phyloP scores from a whole-genome alignment of 352 stramenopile species.

The Phytophthora citricola region DNA sequence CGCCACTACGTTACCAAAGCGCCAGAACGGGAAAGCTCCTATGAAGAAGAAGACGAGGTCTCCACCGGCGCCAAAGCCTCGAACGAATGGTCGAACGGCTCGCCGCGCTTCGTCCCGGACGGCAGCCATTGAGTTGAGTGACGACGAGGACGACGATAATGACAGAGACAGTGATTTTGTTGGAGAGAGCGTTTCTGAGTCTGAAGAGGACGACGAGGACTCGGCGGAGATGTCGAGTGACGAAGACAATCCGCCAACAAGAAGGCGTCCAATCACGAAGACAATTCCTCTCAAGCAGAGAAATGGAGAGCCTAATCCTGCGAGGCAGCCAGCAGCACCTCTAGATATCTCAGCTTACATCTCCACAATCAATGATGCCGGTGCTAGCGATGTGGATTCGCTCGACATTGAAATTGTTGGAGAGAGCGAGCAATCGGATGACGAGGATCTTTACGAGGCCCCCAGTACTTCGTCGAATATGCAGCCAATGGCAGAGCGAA shows the following conservation, averaged over 20 bases:
- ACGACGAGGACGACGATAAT: constrained; percentile 40
- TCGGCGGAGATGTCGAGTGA: constrained; percentile 23
- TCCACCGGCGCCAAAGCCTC: constrained; percentile 1
- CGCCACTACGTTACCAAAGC: constrained; percentile 11
- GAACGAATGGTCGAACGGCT: constrained; percentile 14
- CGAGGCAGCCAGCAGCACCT: not conserved
- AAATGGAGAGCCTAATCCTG: constrained; percentile 6
- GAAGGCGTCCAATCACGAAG: constrained; percentile 14
- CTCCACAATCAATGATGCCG: constrained; percentile 2
- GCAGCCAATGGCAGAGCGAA: constrained; percentile 60
- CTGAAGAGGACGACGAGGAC: constrained; percentile 39
- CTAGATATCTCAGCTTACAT: not conserved
- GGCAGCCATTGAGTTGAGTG: constrained; percentile 7
- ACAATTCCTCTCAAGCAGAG: constrained; percentile 24
- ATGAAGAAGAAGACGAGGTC: constrained; percentile 41
- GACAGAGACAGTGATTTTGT: constrained; percentile 64
- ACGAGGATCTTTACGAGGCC: constrained; percentile 57
- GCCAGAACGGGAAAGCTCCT: constrained; percentile 34
- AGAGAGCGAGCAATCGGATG: constrained; percentile 32
- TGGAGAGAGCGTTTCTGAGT: constrained; percentile 39
- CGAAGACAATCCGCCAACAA: constrained; percentile 4
- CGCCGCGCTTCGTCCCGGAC: constrained; percentile 9
- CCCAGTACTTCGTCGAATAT: constrained; percentile 78
- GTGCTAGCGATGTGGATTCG: constrained; percentile 44
- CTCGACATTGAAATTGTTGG: constrained; percentile 42